Conservation (phyloP, 2,329 filamentous ascomycete genomes). For the Phialophora expanda region DNA sequence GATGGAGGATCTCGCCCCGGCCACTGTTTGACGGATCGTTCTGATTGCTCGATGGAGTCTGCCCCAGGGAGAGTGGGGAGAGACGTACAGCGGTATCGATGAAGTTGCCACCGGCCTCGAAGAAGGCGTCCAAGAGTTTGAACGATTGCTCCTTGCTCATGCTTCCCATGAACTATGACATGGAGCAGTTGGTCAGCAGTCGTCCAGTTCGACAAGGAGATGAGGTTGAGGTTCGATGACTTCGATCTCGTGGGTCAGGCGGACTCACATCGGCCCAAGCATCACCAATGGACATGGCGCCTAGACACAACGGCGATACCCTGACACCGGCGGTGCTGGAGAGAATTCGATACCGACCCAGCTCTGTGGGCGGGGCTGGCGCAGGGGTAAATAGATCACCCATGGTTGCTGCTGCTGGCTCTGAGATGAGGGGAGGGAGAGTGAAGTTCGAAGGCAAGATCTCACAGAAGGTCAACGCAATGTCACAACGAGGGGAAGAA, state of each 20-base stretch:
- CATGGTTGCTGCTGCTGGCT: conserved; percentile 1
- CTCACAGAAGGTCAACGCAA: background rate
- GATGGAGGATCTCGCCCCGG: background rate
- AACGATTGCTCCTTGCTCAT: conserved; percentile 68
- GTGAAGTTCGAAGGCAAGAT: background rate
- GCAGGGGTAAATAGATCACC: conserved; percentile 46
- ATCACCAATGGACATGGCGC: conserved; percentile 49
- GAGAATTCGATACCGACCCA: conserved; percentile 69
- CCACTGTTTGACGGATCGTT: background rate
- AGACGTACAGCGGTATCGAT: conserved; percentile 63
- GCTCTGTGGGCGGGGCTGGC: conserved; percentile 62
- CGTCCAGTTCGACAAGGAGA: background rate
- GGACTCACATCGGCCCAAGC: conserved; percentile 40
- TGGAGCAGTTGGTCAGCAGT: conserved; percentile 49
- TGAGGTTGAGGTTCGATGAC: background rate
- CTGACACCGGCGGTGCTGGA: conserved; percentile 68
- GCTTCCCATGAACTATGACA: conserved; percentile 47
- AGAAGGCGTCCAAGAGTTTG: conserved; percentile 69
- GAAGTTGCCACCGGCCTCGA: conserved; percentile 71
- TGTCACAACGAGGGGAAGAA: background rate
- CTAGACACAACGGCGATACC: conserved; percentile 66
- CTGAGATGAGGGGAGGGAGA: background rate
- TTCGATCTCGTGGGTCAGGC: conserved; percentile 34
- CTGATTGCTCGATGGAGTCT: background rate
- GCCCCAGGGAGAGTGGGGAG: background rate